These are phyloP conservation scores for Beta corolliflora DNA, from an alignment of 179 eudicot species.

Conservation along the genomic window DNA sequence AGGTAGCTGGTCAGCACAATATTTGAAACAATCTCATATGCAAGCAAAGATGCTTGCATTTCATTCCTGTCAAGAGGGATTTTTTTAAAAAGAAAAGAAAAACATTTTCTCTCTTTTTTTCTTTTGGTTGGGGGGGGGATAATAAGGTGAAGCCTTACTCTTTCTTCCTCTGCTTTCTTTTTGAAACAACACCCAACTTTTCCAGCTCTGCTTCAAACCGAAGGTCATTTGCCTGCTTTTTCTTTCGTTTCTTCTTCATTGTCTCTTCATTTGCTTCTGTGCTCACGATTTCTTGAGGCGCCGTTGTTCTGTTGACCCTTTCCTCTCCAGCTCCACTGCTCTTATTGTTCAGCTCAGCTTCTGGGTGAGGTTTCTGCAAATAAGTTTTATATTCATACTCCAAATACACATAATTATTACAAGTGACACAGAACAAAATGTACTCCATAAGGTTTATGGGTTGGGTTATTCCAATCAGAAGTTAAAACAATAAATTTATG, in stretches of 20 bases:
- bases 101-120: no score
- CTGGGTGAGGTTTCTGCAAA: constrained; percentile 48
- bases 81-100: no score
- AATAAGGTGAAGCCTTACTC: constrained; percentile 47
- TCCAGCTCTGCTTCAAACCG: constrained; percentile 62
- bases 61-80: background rate
- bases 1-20: background rate
- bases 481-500: no score
- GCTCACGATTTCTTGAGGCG: constrained; percentile 27
- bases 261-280: constrained; percentile 37
- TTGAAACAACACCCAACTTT: constrained; percentile 49
- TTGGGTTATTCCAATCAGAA: no score
- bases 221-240: constrained; percentile 61
- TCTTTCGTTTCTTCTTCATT: constrained; percentile 65
- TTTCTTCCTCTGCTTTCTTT: constrained; percentile 66
- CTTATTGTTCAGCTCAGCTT: constrained; percentile 31
- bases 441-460: background rate
- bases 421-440: constrained; percentile 2
- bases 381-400: constrained; percentile 1
- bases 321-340: constrained; percentile 28
- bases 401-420: background rate
- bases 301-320: constrained; percentile 21
- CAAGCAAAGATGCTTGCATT: no score
- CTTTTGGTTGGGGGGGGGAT: no score
- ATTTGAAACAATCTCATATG: no score